Evolutionary conservation across 2,329 filamentous ascomycete genomes (phyloP), one percentile per base, ranked within the genome.

Genomic region (Ustulina deusta): DNA sequence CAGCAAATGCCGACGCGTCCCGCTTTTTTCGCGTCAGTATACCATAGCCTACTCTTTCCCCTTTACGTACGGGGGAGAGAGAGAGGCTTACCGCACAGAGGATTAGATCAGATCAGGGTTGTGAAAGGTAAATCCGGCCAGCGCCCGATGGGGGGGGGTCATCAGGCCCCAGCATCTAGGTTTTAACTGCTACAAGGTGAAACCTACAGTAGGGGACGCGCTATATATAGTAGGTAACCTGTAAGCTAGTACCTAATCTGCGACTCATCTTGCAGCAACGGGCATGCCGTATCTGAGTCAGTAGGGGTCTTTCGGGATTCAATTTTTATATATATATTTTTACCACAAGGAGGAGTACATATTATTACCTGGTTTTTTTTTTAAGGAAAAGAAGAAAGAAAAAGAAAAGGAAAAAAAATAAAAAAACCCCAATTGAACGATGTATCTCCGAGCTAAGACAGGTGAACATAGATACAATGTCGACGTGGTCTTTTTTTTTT

Each of bases 151-250:
- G 34, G 11, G 34, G 6, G 34, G 52, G 34, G 52, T 55, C 52
- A 55, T 55, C 52, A 40, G 52, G 34, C 34, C 10, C 52, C 52
- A 55, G 52, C 34, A 40, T 55, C 34, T 27, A 55, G 52, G 52
- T 55, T n/a, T 40, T 22, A 42, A 56, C 34, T 10, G 36, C 54
- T 56, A 55, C 52, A 27, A 38, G 44, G 52, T 55, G 36, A 56
- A 42, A 40, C 54, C 54, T 56, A 44, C 36, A 17, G 54, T 54
- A 25, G 20, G 34, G 6, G 34, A 7, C 10, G 32, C 54, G 54
- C 54, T 56, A 56, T 56, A 56, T 42, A 42, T 56, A 56, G 52
- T 56, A 56, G 54, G 54, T 56, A 55, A 25, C 25, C 32, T 55
- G 32, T 25, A 55, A 20, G 51, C 54, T 56, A 20, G 22, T 40